Evolutionary conservation across 176 grass and related monocot species (phyloP), one percentile per base, ranked within the genome.

Genomic region (Puya raimondii): DNA sequence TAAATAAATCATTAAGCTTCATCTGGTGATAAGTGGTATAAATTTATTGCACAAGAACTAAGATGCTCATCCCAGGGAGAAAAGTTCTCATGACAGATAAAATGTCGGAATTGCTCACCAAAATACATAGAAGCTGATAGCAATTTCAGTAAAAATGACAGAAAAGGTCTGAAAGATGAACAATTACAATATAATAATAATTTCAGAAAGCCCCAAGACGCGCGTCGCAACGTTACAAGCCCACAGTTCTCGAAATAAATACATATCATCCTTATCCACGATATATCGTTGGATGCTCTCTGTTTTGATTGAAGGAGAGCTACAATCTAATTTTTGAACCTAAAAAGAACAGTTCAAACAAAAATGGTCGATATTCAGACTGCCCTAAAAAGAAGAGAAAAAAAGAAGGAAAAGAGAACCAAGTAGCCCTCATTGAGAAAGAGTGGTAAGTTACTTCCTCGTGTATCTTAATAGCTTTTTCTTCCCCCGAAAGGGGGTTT

Each of bases 351-450:
- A 95, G 84, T 74, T 78, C 65, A 80, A 51, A 66, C 9, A 67
- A 67, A 48, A 33, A 67, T 47, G 65, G 25, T 5, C n/a, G 16
- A 59, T 59, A 67, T 47, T 69, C 77, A 80, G 82, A 71, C 76
- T 72, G n/a, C 79, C 22, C 51, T 27, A 14, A 47, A 72, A 84
- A 89, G 84, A 84, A 73, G 79, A 86, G 72, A 72, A 86, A 79
- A 86, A 81, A 83, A 81, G 63, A 20, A 48, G 29, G 51, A 80
- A 74, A 73, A 74, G 49, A 80, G 70, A 80, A 66, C 58, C 58
- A 87, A 85, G 87, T 87, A 85, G 87, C 91, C 71, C 81, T 85
- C 87, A 4, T 87, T 81, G 91, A 87, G 84, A 96, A 95, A 72
- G 71, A 91, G 81, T 75, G 75, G 14, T 48, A 33, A 85, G 83